Evolutionary conservation across 2,329 filamentous ascomycete species (phyloP).

Genomic region (Alternaria infectoria): DNA sequence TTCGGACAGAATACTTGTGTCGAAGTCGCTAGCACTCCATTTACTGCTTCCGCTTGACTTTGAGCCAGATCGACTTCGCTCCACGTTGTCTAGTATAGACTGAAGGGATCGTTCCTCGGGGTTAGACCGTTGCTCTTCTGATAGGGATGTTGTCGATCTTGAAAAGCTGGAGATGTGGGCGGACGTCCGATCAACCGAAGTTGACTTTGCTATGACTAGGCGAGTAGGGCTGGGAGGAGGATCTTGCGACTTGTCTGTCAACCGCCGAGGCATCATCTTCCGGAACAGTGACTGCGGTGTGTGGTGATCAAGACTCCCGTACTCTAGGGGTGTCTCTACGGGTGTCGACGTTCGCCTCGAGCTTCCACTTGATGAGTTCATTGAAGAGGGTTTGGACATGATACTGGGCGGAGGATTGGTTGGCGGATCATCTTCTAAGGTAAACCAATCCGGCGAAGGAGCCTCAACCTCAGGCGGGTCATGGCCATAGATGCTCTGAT

Average conservation of each 20-base stretch:
- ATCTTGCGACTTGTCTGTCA: conserved; percentile 17
- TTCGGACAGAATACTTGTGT: conserved; percentile 47
- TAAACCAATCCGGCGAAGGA: conserved; percentile 20
- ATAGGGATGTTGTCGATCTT: conserved; percentile 29
- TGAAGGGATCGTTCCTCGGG: conserved; percentile 13
- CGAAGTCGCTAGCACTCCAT: conserved; percentile 51
- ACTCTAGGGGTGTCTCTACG: conserved; percentile 16
- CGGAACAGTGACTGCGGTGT: conserved; percentile 29
- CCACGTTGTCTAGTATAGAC: conserved; percentile 7
- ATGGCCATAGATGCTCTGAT: conserved; percentile 17
- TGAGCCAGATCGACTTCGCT: conserved; percentile 24
- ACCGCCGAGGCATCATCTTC: conserved; percentile 23
- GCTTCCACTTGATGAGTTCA: conserved; percentile 12
- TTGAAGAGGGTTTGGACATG: conserved; percentile 16
- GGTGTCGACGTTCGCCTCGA: conserved; percentile 18
- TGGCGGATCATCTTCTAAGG: conserved; percentile 12
- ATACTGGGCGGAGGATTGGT: conserved; percentile 12
- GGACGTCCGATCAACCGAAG: conserved; percentile 44
- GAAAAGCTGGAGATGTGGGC: conserved; percentile 33
- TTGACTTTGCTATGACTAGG: conserved; percentile 41
- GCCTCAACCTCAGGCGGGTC: conserved; percentile 25
- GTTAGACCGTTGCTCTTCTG: conserved; percentile 12
- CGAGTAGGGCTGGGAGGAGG: conserved; percentile 17
- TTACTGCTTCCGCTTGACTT: conserved; percentile 29
- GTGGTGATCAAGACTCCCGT: conserved; percentile 17